Evolutionary conservation across 352 stramenopile species (phyloP), one percentile per base, ranked within the genome.

Genomic region (Phytophthora europaea): DNA sequence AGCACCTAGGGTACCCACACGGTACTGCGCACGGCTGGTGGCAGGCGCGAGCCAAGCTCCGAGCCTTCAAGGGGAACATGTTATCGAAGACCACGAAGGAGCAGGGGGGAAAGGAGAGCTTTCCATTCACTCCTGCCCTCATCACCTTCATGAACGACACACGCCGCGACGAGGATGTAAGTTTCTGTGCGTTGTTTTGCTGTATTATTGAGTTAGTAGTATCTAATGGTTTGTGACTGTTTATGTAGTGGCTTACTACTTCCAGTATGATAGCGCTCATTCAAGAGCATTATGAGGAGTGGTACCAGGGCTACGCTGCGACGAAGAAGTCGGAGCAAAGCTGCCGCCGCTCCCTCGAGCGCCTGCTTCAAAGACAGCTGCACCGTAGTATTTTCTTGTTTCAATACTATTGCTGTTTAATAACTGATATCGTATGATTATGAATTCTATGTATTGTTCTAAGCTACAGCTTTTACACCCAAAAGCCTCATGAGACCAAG

Each of bases 81-180:
- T 20, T 52, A 1, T 51, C 56, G 2, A 52, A 62, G 40, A 51
- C 56, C 2, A 33, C 16, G 15, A 36, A 62, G 51, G 56, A n/a
- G 34, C 33, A 62, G 56, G 56, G 56, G 36, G 2, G 56, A 33
- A 62, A 62, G 7, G 36, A 62, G 10, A 33, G 6, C n/a, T 62
- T 51, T 51, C 34, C 36, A 4, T 62, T 52, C 23, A 23, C 56
- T 34, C 54, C 56, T 62, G 56, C 34, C 34, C 18, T 52, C 8
- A 28, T 62, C 33, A 62, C 56, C n/a, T 62, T 62, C 23, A 62
- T 62, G 56, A 51, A 62, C 23, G 36, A 53, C 23, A 52, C 18
- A 34, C 36, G 56, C 20, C 31, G 56, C 12, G 28, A 67, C 10
- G 54, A 67, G 18, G 61, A 61, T 36, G 40, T 67, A 38, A 59